Evolutionary conservation across 1,284 basidiomycete genomes (phyloP).

Genomic region (Ustilago nuda): DNA sequence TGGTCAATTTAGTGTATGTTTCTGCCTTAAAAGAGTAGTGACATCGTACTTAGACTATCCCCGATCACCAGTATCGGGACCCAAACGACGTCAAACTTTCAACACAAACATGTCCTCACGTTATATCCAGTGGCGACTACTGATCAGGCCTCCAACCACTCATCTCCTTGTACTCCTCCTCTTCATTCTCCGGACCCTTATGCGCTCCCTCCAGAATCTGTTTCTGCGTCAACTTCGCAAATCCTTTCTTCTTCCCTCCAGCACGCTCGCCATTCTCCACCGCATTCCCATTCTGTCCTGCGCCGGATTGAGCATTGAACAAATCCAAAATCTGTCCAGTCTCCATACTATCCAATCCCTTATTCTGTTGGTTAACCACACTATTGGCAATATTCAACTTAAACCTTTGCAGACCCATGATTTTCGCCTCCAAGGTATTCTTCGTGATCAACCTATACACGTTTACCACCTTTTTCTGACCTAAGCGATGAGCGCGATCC

Average conservation of each 20-base stretch:
- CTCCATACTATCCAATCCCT: conserved; percentile 92
- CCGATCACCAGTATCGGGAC: no score
- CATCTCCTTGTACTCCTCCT: conserved; percentile 64
- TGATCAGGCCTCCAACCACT: conserved; percentile 56
- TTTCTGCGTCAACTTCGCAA: conserved; percentile 69
- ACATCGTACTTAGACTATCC: no score
- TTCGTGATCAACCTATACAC: conserved; percentile 97
- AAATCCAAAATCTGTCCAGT: conserved; percentile 96
- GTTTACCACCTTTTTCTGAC: conserved; percentile 98
- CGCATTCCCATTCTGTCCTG: background rate
- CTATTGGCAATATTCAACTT: conserved; percentile 98
- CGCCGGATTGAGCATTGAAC: conserved; percentile 73
- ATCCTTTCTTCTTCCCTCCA: conserved; percentile 26
- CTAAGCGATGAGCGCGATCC: conserved; percentile 97
- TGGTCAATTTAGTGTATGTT: no score
- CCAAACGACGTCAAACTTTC: no score
- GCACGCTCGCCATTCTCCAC: conserved; percentile 1
- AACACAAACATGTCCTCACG: no score
- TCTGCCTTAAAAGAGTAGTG: no score
- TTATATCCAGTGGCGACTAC: background rate
- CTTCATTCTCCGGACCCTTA: conserved; percentile 67
- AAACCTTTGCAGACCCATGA: conserved; percentile 97
- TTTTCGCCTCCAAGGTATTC: conserved; percentile 98
- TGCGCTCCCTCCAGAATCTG: conserved; percentile 69
- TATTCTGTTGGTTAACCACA: conserved; percentile 96